phyloP scores from a whole-genome alignment of 768 basidiomycete genomes.

The Lentinus brumalis region DNA sequence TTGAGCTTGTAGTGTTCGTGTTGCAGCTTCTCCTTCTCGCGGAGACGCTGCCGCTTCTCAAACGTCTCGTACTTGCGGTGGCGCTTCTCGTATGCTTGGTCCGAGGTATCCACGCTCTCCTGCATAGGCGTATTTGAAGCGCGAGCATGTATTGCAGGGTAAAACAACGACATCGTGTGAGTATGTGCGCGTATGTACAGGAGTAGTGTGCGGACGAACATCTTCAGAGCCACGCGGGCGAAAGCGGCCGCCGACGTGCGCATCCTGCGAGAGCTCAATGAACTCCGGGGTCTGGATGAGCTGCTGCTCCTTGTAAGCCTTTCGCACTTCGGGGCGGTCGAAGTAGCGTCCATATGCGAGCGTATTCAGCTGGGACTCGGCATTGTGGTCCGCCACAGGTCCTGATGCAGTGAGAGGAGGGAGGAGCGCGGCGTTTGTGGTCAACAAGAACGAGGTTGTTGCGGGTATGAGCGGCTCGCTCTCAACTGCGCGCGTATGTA shows the following conservation, averaged over 20 bases:
- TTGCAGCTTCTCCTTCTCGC: slow-evolving; percentile 90
- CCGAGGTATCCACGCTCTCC: slow-evolving; percentile 69
- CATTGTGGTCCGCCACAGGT: slow-evolving; percentile 34
- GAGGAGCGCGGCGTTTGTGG: slow-evolving; percentile 64
- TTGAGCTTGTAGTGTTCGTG: slow-evolving; percentile 92
- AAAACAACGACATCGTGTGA: slow-evolving; percentile 6
- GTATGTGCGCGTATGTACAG: slow-evolving; percentile 11
- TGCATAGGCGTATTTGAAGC: slow-evolving; percentile 28
- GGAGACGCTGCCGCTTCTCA: slow-evolving; percentile 80
- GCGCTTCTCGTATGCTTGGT: slow-evolving; percentile 77
- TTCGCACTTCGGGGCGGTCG: slow-evolving; percentile 74
- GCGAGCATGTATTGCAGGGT: slow-evolving; percentile 7
- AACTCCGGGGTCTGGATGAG: slow-evolving; percentile 82
- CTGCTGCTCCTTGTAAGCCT: slow-evolving; percentile 66
- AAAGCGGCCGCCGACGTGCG: slow-evolving; percentile 66
- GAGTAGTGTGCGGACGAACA: slow-evolving; percentile 46
- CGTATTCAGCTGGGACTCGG: slow-evolving; percentile 51
- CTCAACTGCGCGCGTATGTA: slow-evolving; percentile 50
- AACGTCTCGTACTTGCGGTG: slow-evolving; percentile 87
- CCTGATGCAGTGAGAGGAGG: slow-evolving; percentile 29
- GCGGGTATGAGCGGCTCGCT: slow-evolving; percentile 71
- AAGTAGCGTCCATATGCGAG: slow-evolving; percentile 74
- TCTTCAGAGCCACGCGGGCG: slow-evolving; percentile 70
- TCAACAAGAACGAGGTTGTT: slow-evolving; percentile 66
- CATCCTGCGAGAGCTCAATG: slow-evolving; percentile 46